Evolutionary conservation across 345 rosid species (phyloP), one percentile per base, ranked within the genome.

Genomic region (Corymbia maculata): DNA sequence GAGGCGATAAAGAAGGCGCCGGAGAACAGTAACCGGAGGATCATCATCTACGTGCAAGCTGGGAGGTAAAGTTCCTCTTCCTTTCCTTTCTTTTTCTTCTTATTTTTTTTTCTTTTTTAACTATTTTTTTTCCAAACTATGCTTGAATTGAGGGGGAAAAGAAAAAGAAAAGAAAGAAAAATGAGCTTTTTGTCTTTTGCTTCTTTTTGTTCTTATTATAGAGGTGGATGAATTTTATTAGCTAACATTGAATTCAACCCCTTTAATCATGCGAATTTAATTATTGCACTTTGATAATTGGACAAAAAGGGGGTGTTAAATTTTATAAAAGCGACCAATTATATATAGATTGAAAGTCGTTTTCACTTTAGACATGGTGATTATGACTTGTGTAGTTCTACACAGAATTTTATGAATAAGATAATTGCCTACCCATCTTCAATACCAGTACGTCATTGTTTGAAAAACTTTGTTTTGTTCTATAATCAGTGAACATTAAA

Each of bases 1-100:
- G 98, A 95, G 90, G 99, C 99, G 52, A 96, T 98, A 86, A 98
- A 98, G 91, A 93, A 93, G 88, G 98, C 95, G 88, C 98, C 99
- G 66, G 95, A 95, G 91, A 32, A 91, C 66, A 98, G 97, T 47
- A 86, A 51, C 51, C 95, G 96, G 86, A 94, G 99, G 86, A 93
- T 90, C 50, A 92, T 98, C 50, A 98, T 98, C 86, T 97, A 96
- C 91, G 97, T 98, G 75, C 94, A 80, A 91, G 99, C 99, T 88
- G 99, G 99, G 92, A 98, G 97, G 99, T 98, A 93, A 90, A 68
- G n/a, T 44, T 28, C 24, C 55, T 22, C 52, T 7, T 24, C 2
- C 45, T 57, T 14, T 28, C 52, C 49, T 55, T 22, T 44, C 21
- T 13, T 50, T 14, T 6, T 3, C 6, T 12, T 13, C 22, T 22